Evolutionary conservation across 441 rosid genomes (phyloP).

Genomic region (Pelargonium citronellum): DNA sequence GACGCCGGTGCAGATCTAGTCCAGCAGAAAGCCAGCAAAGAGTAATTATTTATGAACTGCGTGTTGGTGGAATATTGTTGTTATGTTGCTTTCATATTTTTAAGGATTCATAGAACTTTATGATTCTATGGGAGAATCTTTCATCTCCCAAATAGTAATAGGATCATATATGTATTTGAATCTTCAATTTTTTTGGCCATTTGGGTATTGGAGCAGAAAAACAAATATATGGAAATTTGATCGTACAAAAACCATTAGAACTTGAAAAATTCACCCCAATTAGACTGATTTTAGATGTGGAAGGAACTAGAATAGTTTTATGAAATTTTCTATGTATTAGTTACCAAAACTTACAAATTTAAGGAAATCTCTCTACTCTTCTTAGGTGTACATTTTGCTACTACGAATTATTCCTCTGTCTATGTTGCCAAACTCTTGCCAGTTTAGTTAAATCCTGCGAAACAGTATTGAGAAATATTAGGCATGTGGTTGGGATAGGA

Average conservation of each 20-base stretch:
- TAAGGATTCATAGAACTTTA: slow-evolving; percentile 22
- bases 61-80: not conserved
- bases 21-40: slow-evolving; percentile 22
- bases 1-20: slow-evolving; percentile 25
- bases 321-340: not conserved
- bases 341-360: not conserved
- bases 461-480: too few relatives aligned
- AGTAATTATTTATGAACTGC: not conserved
- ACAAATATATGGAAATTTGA: slow-evolving; percentile 12
- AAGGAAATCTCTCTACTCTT: not conserved
- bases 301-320: slow-evolving; percentile 5
- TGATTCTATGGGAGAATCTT: slow-evolving; percentile 17
- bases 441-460: too few relatives aligned
- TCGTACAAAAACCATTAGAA: not conserved
- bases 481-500: not conserved
- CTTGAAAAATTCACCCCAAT: too few relatives aligned
- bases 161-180: slow-evolving; percentile 30
- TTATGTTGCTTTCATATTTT: not conserved
- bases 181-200: slow-evolving; percentile 29
- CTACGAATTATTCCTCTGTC: too few relatives aligned
- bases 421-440: too few relatives aligned
- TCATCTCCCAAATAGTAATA: slow-evolving; percentile 20
- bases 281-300: slow-evolving; percentile 21
- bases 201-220: not conserved
- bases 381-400: too few relatives aligned